These are phyloP conservation scores for Prosopis cineraria DNA, from an alignment of 306 rosid species.

Conservation along the genomic window DNA sequence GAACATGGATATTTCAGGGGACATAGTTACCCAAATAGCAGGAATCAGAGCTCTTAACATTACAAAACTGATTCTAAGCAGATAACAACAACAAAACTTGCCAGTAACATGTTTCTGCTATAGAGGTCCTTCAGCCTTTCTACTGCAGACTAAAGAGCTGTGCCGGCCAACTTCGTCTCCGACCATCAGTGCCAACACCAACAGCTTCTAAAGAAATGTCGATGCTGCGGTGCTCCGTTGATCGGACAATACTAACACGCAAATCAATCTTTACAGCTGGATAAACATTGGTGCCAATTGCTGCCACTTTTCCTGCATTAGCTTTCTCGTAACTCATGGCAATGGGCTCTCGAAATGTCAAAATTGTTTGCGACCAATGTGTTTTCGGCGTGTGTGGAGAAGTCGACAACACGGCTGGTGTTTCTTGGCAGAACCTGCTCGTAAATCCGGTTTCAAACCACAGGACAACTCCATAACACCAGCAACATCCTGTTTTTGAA, in stretches of 20 bases:
- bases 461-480: constrained; percentile 78
- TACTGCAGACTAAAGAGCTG: constrained; percentile 64
- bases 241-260: constrained; percentile 84
- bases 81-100: constrained; percentile 22
- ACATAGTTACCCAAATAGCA: constrained; percentile 4
- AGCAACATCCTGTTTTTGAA: constrained; percentile 44
- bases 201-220: constrained; percentile 85
- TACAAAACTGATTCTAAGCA: constrained; percentile 25
- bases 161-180: constrained; percentile 64
- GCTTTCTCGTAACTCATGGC: constrained; percentile 50
- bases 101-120: neutral
- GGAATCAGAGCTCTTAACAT: constrained; percentile 11
- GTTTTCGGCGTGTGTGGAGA: constrained; percentile 74
- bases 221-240: constrained; percentile 80
- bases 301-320: constrained; percentile 34
- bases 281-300: constrained; percentile 56
- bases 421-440: constrained; percentile 81
- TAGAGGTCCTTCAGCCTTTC: constrained; percentile 7
- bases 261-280: constrained; percentile 69
- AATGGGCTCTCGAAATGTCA: constrained; percentile 83
- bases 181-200: constrained; percentile 60
- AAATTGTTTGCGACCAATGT: constrained; percentile 89
- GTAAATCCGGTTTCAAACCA: constrained; percentile 97
- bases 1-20: neutral
- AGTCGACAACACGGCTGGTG: constrained; percentile 71